Evolutionary conservation across 495 filamentous ascomycete genomes (phyloP).

Genomic region (Letharia lupina): DNA sequence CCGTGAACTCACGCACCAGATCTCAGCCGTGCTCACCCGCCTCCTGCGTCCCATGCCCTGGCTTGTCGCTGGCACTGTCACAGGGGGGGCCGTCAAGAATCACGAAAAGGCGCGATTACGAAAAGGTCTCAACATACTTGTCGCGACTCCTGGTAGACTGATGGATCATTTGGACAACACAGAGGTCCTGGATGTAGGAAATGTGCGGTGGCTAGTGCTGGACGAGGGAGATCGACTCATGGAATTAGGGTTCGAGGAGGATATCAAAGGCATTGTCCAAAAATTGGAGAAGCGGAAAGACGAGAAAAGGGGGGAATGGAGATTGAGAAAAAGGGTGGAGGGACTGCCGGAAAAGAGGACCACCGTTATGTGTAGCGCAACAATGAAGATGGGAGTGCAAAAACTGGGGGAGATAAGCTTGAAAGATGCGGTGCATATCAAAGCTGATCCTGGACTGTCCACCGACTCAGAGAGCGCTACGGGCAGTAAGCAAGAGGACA

Average conservation of each 20-base stretch:
- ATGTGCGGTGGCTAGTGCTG: slow-evolving; percentile 84
- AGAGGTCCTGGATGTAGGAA: slow-evolving; percentile 75
- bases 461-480: neutral
- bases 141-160: slow-evolving; percentile 86
- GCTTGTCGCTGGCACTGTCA: slow-evolving; percentile 87
- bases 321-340: neutral
- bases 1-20: slow-evolving; percentile 88
- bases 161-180: slow-evolving; percentile 89
- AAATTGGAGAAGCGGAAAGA: slow-evolving; percentile 49
- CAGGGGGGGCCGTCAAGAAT: slow-evolving; percentile 95
- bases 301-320: slow-evolving; percentile 28
- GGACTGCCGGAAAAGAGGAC: slow-evolving; percentile 67
- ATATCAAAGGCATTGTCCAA: slow-evolving; percentile 68
- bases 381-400: slow-evolving; percentile 93
- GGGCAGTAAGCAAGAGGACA: slow-evolving; percentile 25
- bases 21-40: slow-evolving; percentile 71
- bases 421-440: slow-evolving; percentile 84
- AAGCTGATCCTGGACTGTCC: slow-evolving; percentile 44
- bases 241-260: slow-evolving; percentile 94
- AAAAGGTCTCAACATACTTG: slow-evolving; percentile 89
- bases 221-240: slow-evolving; percentile 95
- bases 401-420: slow-evolving; percentile 86
- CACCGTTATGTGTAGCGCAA: slow-evolving; percentile 91
- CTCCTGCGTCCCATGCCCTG: slow-evolving; percentile 75
- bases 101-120: slow-evolving; percentile 87